A percentile compares a stretch with the other conserved stretches of the same genome.
phyloP scores from a whole-genome alignment of 2,329 filamentous ascomycete species.

The Penicillium sp. region DNA sequence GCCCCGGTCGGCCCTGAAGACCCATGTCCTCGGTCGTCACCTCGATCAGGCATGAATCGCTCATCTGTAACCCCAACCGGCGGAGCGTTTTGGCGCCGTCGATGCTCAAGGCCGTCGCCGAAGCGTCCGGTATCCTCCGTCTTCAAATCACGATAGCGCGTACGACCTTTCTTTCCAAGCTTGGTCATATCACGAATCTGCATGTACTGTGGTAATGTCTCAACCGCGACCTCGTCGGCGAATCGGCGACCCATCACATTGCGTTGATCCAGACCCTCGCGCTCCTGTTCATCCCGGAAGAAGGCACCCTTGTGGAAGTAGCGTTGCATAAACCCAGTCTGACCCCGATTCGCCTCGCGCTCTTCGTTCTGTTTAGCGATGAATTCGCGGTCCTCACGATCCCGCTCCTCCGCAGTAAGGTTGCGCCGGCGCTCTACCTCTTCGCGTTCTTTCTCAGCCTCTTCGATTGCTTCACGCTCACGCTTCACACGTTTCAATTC shows the following conservation, averaged over 20 bases:
- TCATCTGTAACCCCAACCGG: conserved; percentile 41
- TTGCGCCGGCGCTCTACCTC: conserved; percentile 85
- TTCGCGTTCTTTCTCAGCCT: conserved; percentile 74
- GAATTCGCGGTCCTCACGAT: conserved; percentile 74
- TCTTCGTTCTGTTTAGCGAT: conserved; percentile 74
- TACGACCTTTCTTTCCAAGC: conserved; percentile 83
- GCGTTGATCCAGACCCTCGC: conserved; percentile 68
- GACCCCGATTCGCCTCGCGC: conserved; percentile 64
- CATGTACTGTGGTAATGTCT: conserved; percentile 81
- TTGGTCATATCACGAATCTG: conserved; percentile 92
- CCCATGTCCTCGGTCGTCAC: conserved; percentile 24
- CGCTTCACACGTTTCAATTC: conserved; percentile 85
- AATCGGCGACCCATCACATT: conserved; percentile 83
- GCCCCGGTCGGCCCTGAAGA: conserved; percentile 39
- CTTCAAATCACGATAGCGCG: conserved; percentile 82
- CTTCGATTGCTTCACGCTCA: conserved; percentile 77
- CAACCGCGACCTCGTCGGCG: conserved; percentile 78
- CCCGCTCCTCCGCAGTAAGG: conserved; percentile 78
- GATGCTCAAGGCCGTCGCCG: conserved; percentile 44
- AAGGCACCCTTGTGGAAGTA: conserved; percentile 98
- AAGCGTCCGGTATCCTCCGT: conserved; percentile 86
- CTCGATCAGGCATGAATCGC: conserved; percentile 42
- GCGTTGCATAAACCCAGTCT: conserved; percentile 87
- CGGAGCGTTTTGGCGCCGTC: conserved; percentile 26
- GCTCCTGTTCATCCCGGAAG: conserved; percentile 74